These are phyloP conservation scores for Hygrophoropsis aurantiaca DNA, from an alignment of 768 basidiomycete genomes.

Conservation along the genomic window DNA sequence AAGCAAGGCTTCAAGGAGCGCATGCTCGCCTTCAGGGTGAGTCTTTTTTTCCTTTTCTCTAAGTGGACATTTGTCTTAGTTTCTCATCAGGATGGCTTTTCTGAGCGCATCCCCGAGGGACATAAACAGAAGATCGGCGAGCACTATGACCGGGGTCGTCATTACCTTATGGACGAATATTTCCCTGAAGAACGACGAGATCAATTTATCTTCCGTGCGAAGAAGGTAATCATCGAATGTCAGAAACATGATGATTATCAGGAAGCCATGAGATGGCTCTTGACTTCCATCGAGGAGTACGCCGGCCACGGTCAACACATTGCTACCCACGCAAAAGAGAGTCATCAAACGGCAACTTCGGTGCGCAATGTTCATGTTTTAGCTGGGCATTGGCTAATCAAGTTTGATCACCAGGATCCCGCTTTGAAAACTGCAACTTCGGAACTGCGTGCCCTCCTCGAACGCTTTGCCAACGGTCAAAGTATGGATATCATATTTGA, in stretches of 20 bases:
- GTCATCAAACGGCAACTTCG: too few species aligned
- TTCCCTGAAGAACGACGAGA: constrained; percentile 91
- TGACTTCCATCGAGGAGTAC: constrained; percentile 64
- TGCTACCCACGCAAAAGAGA: constrained; percentile 32
- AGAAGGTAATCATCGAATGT: constrained; percentile 93
- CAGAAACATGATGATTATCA: constrained; percentile 93
- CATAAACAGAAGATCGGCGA: constrained; percentile 60
- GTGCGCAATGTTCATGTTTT: constrained; percentile 21
- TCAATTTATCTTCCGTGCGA: constrained; percentile 89
- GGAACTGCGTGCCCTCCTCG: constrained; percentile 79
- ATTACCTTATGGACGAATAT: constrained; percentile 77
- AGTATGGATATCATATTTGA: constrained; percentile 69
- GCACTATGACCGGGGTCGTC: constrained; percentile 55
- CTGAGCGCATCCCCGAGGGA: constrained; percentile 65
- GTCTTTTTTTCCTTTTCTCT: background rate
- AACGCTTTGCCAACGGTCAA: constrained; percentile 82
- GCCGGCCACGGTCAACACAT: constrained; percentile 48
- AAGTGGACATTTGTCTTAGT: constrained; percentile 2
- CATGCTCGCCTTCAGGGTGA: constrained; percentile 27
- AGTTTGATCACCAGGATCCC: too few species aligned
- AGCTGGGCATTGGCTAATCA: too few species aligned
- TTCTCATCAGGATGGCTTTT: constrained; percentile 37
- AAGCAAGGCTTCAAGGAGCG: constrained; percentile 33
- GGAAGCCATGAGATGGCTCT: constrained; percentile 72
- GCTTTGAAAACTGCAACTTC: constrained; percentile 53